Evolutionary conservation across 768 basidiomycete species (phyloP).

Genomic region (Lactifluus piperatus): DNA sequence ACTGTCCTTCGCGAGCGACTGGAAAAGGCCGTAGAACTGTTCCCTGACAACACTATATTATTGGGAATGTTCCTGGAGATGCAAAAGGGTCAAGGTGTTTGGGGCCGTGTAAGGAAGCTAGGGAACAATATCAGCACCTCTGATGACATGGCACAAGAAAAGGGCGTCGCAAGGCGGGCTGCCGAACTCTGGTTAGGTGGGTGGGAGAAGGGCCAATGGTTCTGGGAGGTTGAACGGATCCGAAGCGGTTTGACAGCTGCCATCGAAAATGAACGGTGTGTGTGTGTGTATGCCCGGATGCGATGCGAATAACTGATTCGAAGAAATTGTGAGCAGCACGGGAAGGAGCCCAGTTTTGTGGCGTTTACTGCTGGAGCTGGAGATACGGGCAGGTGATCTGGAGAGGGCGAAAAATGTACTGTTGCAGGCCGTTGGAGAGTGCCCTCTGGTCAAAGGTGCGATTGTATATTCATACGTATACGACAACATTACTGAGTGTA

Average conservation of each 20-base stretch:
- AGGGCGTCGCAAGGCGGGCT: slow-evolving; percentile 48
- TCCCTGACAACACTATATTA: slow-evolving; percentile 63
- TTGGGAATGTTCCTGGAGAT: slow-evolving; percentile 68
- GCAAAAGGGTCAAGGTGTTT: slow-evolving; percentile 68
- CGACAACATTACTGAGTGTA: slow-evolving; percentile 11
- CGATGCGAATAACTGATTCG: neutral
- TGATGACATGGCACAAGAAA: slow-evolving; percentile 34
- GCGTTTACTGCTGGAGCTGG: slow-evolving; percentile 69
- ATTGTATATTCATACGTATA: slow-evolving; percentile 8
- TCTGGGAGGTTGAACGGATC: slow-evolving; percentile 60
- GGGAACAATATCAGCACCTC: slow-evolving; percentile 36
- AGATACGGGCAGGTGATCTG: slow-evolving; percentile 53
- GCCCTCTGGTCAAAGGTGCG: slow-evolving; percentile 66
- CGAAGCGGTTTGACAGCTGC: slow-evolving; percentile 54
- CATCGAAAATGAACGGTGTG: slow-evolving; percentile 60
- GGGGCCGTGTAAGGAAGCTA: slow-evolving; percentile 59
- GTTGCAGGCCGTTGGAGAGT: slow-evolving; percentile 67
- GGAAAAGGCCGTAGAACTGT: slow-evolving; percentile 43
- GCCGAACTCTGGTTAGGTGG: slow-evolving; percentile 71
- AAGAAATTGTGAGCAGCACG: slow-evolving; percentile 38
- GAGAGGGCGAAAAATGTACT: slow-evolving; percentile 60
- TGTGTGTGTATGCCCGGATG: slow-evolving; percentile 21
- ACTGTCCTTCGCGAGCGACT: slow-evolving; percentile 48
- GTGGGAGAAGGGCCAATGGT: slow-evolving; percentile 73
- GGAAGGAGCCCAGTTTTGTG: slow-evolving; percentile 58